Evolutionary conservation across 2,329 filamentous ascomycete species (phyloP).

Genomic region (Fusarium cyanostomum): DNA sequence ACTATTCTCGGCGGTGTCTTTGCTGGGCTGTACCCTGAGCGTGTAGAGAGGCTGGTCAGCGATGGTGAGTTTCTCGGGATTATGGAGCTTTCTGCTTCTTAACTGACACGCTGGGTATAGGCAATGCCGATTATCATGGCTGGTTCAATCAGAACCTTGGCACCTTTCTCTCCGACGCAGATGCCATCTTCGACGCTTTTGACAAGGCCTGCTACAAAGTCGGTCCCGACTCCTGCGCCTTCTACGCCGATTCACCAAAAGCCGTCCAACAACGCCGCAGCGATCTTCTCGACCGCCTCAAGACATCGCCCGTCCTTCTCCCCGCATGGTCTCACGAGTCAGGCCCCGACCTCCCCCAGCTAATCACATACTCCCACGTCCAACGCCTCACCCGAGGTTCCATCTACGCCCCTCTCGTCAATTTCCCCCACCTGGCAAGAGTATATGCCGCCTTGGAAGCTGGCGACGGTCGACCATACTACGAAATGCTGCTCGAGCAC

Average conservation of each 20-base stretch:
- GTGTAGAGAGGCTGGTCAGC: constrained; percentile 60
- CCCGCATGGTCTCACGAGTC: constrained; percentile 37
- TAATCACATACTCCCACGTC: constrained; percentile 61
- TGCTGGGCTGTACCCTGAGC: constrained; percentile 61
- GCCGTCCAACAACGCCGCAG: constrained; percentile 53
- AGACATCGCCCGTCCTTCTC: constrained; percentile 55
- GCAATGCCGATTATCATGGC: constrained; percentile 64
- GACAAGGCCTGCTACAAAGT: constrained; percentile 63
- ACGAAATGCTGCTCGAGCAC: constrained; percentile 44
- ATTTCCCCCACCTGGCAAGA: constrained; percentile 54
- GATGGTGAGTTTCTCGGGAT: constrained; percentile 52
- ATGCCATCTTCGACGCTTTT: constrained; percentile 63
- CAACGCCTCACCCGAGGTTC: constrained; percentile 54
- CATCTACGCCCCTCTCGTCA: constrained; percentile 56
- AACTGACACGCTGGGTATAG: constrained; percentile 20
- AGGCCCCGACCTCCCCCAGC: constrained; percentile 54
- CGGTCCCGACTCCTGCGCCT: constrained; percentile 57
- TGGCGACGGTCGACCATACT: constrained; percentile 57
- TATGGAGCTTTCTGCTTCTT: too few relatives aligned
- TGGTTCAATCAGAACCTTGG: constrained; percentile 58
- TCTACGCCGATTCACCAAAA: constrained; percentile 50
- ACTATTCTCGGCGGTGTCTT: constrained; percentile 62
- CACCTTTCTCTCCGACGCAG: constrained; percentile 63
- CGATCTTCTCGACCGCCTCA: constrained; percentile 53
- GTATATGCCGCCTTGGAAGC: constrained; percentile 55